Evolutionary conservation across 352 stramenopile genomes (phyloP).

Genomic region (Blastocystis sp.): DNA sequence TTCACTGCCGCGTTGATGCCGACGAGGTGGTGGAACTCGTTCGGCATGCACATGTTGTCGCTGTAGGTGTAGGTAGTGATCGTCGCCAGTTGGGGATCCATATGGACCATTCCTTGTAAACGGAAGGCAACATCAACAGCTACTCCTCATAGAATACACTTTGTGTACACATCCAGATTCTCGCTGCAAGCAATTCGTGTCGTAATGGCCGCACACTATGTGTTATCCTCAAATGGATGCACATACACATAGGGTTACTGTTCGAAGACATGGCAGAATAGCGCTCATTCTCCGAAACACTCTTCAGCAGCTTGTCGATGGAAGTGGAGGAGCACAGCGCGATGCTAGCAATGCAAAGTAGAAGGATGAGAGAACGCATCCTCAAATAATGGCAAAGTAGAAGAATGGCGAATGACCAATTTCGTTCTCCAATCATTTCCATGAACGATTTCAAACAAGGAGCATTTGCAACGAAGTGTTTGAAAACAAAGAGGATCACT

Average conservation of each 20-base stretch:
- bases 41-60: background rate
- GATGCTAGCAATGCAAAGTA: background rate
- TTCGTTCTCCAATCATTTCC: no score
- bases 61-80: background rate
- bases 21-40: background rate
- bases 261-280: background rate
- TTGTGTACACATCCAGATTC: background rate
- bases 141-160: background rate
- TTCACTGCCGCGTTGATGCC: background rate
- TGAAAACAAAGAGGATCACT: background rate
- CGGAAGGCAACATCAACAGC: background rate
- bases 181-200: background rate
- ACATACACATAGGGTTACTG: background rate
- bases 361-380: background rate
- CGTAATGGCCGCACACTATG: background rate
- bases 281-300: no score
- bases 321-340: no score
- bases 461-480: background rate
- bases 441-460: background rate
- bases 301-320: no score
- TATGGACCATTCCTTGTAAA: background rate
- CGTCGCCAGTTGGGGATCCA: background rate
- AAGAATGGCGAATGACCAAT: background rate
- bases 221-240: background rate
- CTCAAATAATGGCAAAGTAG: background rate